These are phyloP conservation scores for Citeromyces siamensis DNA, from an alignment of 1,139 yeast genomes.

Conservation along the genomic window DNA sequence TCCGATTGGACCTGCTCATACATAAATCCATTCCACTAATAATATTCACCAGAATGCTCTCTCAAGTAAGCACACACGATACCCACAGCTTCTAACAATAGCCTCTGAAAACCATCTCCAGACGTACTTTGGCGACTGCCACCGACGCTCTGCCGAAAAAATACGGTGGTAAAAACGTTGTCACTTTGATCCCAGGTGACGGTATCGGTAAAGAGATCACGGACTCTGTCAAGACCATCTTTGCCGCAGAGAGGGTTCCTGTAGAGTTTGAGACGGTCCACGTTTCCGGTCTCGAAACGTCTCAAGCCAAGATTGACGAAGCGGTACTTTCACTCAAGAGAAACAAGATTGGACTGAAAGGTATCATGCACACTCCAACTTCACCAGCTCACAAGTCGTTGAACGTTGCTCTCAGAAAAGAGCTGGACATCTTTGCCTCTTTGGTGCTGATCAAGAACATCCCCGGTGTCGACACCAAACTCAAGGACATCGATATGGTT, in stretches of 20 bases:
- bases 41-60: too few relatives aligned
- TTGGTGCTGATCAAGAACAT: conserved; percentile 95
- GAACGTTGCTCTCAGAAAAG: conserved; percentile 94
- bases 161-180: conserved; percentile 86
- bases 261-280: conserved; percentile 96
- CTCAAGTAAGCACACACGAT: too few relatives aligned
- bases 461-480: conserved; percentile 90
- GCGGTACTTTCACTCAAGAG: conserved; percentile 90
- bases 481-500: conserved; percentile 88
- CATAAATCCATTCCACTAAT: too few relatives aligned
- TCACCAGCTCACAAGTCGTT: conserved; percentile 98
- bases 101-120: too few relatives aligned
- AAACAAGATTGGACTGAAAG: conserved; percentile 91
- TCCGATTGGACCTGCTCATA: too few relatives aligned
- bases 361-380: conserved; percentile 96
- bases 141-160: too few relatives aligned
- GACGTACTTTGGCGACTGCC: too few relatives aligned
- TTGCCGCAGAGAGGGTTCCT: conserved; percentile 88
- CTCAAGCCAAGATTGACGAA: conserved; percentile 66
- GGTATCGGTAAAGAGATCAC: conserved; percentile 97
- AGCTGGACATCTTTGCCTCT: conserved; percentile 91
- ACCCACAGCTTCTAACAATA: too few relatives aligned
- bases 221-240: conserved; percentile 82
- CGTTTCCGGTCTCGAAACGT: conserved; percentile 91
- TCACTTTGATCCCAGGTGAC: conserved; percentile 96